phyloP scores from a whole-genome alignment of 495 filamentous ascomycete genomes.

The Hyaloscypha finlandica region DNA sequence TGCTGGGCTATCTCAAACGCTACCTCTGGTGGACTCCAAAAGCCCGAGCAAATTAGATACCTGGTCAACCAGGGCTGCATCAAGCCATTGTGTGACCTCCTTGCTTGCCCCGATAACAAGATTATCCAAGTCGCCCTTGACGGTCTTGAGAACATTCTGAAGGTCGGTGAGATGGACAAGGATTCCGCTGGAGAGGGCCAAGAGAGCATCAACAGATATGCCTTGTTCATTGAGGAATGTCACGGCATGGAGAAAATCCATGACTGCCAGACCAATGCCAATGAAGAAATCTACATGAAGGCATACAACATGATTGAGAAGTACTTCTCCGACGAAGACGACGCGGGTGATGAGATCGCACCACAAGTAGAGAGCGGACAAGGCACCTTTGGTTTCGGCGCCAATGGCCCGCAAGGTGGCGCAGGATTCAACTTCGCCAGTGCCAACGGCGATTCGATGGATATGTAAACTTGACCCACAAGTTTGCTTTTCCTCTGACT shows the following conservation, averaged over 20 bases:
- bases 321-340: constrained; percentile 99
- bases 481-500: constrained; percentile 2
- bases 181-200: constrained; percentile 73
- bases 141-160: constrained; percentile 98
- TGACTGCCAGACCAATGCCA: constrained; percentile 99
- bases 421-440: constrained; percentile 91
- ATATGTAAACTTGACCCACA: constrained; percentile 74
- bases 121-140: constrained; percentile 99
- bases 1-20: constrained; percentile 99
- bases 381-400: constrained; percentile 82
- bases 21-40: constrained; percentile 95
- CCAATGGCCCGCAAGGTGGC: constrained; percentile 67
- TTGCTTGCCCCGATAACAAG: constrained; percentile 98
- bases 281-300: constrained; percentile 99
- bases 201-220: constrained; percentile 90
- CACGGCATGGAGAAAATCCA: constrained; percentile 99
- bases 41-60: constrained; percentile 97
- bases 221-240: constrained; percentile 97
- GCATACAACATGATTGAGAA: constrained; percentile 99
- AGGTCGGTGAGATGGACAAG: constrained; percentile 99
- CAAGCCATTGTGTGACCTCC: constrained; percentile 94
- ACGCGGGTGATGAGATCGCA: constrained; percentile 67
- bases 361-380: constrained; percentile 59
- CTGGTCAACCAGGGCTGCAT: constrained; percentile 93
- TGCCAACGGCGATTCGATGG: constrained; percentile 94